These are phyloP conservation scores for Sphaerosporella brunnea DNA, from an alignment of 495 filamentous ascomycete genomes.

Conservation along the genomic window DNA sequence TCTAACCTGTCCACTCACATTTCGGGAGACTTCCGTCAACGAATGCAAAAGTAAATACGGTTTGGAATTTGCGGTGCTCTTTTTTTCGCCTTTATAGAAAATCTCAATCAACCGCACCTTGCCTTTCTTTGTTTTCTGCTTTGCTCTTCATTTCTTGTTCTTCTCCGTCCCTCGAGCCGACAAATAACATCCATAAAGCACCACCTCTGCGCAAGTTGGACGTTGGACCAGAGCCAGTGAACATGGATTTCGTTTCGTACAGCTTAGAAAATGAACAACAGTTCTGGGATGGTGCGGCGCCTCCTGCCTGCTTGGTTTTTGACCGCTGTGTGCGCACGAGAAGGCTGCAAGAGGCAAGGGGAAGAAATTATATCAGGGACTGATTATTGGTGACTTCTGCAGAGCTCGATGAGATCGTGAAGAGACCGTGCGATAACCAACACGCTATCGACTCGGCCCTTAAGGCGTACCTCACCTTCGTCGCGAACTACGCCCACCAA, in stretches of 20 bases:
- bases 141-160: too few relatives aligned
- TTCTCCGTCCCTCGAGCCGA: too few relatives aligned
- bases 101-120: too few relatives aligned
- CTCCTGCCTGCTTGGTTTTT: constrained; percentile 4
- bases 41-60: background rate
- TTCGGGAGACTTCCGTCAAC: background rate
- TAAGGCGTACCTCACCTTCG: constrained; percentile 64
- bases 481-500: constrained; percentile 30
- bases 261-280: constrained; percentile 69
- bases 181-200: too few relatives aligned
- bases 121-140: too few relatives aligned
- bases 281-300: constrained; percentile 70
- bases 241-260: constrained; percentile 4
- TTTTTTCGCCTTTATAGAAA: background rate
- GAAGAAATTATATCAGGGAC: too few relatives aligned
- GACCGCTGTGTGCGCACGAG: too few relatives aligned
- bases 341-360: too few relatives aligned
- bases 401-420: constrained; percentile 73
- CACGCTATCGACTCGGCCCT: constrained; percentile 72
- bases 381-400: too few relatives aligned
- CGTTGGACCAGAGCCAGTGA: too few relatives aligned
- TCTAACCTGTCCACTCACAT: background rate
- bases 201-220: too few relatives aligned
- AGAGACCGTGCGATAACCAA: constrained; percentile 51
- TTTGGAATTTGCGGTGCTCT: background rate